These are phyloP conservation scores for Eudorina sp. DNA, from an alignment of 139 green algal species.

Conservation along the genomic window DNA sequence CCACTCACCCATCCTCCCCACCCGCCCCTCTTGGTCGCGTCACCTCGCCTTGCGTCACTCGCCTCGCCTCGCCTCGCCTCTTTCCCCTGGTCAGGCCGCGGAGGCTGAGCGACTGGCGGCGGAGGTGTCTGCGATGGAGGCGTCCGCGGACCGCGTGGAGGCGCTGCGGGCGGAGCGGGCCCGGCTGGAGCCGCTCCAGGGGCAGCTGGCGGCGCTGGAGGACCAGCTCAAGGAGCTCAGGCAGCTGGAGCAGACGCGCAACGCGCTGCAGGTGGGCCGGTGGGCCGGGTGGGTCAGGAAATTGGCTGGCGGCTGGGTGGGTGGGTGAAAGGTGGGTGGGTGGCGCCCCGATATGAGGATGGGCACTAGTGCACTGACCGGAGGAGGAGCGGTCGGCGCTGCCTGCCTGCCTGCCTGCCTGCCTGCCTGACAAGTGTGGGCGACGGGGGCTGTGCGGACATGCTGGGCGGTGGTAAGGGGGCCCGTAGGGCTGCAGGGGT, in stretches of 20 bases:
- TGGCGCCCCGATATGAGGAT: too few relatives aligned
- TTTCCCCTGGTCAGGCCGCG: background rate
- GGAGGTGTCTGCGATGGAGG: constrained; percentile 14
- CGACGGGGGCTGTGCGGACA: too few relatives aligned
- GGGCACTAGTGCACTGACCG: too few relatives aligned
- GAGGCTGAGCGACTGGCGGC: constrained; percentile 45
- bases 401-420: too few relatives aligned
- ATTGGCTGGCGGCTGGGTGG: too few relatives aligned
- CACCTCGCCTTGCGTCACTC: background rate
- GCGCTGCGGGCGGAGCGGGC: constrained; percentile 17
- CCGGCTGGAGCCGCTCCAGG: constrained; percentile 29
- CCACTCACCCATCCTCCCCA: too few relatives aligned
- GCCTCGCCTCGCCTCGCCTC: background rate
- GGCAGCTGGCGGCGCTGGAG: constrained; percentile 42
- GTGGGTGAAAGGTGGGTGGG: too few relatives aligned
- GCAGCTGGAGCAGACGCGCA: constrained; percentile 27
- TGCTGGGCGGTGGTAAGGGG: too few relatives aligned
- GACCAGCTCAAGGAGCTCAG: constrained; percentile 42
- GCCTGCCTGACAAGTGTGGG: too few relatives aligned
- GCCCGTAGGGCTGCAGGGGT: too few relatives aligned
- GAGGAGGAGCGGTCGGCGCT: too few relatives aligned
- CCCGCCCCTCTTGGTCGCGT: too few relatives aligned
- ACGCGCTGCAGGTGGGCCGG: constrained; percentile 25
- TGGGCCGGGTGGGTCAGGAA: background rate
- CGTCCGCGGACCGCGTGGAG: constrained; percentile 26